phyloP scores from a whole-genome alignment of 2,329 filamentous ascomycete species.

The Colletotrichum chlorophyti region DNA sequence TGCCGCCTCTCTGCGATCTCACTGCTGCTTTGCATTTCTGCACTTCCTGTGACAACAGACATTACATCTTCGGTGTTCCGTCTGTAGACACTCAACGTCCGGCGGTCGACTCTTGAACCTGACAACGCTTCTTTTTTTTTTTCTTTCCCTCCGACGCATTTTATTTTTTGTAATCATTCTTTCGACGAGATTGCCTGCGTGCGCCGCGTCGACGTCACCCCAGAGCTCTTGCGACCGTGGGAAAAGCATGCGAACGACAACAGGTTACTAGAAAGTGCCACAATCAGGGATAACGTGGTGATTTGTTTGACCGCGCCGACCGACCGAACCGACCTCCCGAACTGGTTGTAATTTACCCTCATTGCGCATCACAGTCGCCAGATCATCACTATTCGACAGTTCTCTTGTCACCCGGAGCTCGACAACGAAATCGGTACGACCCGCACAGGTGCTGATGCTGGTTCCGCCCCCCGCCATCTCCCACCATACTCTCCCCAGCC shows the following conservation, averaged over 20 bases:
- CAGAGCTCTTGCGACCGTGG: conserved; percentile 10
- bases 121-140: neutral
- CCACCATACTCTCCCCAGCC: conserved; percentile 6
- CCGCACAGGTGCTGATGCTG: conserved; percentile 6
- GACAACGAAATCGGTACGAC: neutral
- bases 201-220: neutral
- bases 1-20: neutral
- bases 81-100: conserved; percentile 5
- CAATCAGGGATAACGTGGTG: conserved; percentile 27
- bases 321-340: neutral
- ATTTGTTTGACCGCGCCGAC: conserved; percentile 13
- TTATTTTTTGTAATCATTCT: neutral
- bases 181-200: conserved; percentile 2
- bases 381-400: neutral
- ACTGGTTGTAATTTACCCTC: neutral
- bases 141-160: neutral
- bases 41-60: neutral
- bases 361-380: neutral
- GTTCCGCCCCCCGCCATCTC: conserved; percentile 14
- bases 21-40: neutral
- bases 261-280: conserved; percentile 12
- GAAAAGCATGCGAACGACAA: conserved; percentile 26
- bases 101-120: neutral
- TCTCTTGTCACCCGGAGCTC: neutral
- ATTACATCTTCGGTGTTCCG: too few relatives aligned